These are phyloP conservation scores for Tetrapyrgos nigripes DNA, from an alignment of 1,284 basidiomycete species.

Conservation along the genomic window DNA sequence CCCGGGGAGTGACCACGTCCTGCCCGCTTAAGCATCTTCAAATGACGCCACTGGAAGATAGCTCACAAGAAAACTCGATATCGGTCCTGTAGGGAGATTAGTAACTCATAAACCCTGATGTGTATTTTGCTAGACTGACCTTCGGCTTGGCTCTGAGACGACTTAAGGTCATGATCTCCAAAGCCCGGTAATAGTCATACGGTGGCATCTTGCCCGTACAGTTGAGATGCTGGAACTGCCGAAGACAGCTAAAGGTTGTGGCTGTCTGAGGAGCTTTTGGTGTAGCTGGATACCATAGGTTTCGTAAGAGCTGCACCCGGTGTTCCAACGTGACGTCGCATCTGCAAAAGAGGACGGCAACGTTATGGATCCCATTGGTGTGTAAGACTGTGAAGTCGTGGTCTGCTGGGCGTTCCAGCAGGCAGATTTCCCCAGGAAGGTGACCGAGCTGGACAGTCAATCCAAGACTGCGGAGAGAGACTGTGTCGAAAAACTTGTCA, in stretches of 20 bases:
- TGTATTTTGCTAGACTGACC: background rate
- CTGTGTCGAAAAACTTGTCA: background rate
- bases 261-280: conserved; percentile 8
- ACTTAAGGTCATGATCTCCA: conserved; percentile 13
- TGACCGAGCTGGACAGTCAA: conserved; percentile 14
- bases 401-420: background rate
- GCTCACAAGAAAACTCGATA: conserved; percentile 31
- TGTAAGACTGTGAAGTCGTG: conserved; percentile 10
- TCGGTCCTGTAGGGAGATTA: conserved; percentile 3
- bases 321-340: background rate
- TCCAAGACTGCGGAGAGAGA: background rate
- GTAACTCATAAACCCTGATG: background rate
- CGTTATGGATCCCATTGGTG: conserved; percentile 11
- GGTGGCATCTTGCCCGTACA: conserved; percentile 8
- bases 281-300: conserved; percentile 8
- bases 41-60: conserved; percentile 35
- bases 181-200: conserved; percentile 20
- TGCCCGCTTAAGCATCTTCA: conserved; percentile 36
- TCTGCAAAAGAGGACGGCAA: conserved; percentile 10
- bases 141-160: background rate
- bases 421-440: conserved; percentile 4
- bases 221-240: conserved; percentile 19
- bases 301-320: background rate
- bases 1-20: conserved; percentile 33
- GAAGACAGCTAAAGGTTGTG: conserved; percentile 14